phyloP scores from a whole-genome alignment of 306 rosid species.

The Cucumis melo region DNA sequence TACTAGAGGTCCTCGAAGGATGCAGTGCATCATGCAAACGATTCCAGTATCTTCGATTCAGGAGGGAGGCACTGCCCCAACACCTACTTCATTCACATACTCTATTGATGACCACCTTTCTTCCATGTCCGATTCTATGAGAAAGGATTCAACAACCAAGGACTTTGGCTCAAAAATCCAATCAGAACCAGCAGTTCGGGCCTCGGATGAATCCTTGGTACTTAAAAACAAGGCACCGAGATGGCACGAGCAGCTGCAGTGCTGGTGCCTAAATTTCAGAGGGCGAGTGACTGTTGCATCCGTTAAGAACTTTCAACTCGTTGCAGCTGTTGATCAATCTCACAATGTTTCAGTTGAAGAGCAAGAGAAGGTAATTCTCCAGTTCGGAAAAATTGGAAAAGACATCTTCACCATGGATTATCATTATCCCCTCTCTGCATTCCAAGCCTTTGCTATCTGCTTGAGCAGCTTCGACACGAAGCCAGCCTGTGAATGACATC shows the following conservation, averaged over 20 bases:
- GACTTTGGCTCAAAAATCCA: constrained; percentile 25
- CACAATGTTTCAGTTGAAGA: constrained; percentile 54
- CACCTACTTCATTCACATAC: constrained; percentile 43
- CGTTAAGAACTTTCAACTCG: constrained; percentile 85
- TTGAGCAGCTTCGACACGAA: constrained; percentile 89
- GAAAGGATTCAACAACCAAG: constrained; percentile 22
- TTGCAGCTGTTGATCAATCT: constrained; percentile 53
- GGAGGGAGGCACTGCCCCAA: constrained; percentile 54
- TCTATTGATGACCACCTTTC: constrained; percentile 30
- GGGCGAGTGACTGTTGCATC: constrained; percentile 91
- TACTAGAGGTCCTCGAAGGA: constrained; percentile 64
- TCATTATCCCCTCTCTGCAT: constrained; percentile 76
- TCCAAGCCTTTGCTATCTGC: constrained; percentile 86
- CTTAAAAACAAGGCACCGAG: constrained; percentile 76
- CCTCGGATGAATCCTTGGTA: constrained; percentile 25
- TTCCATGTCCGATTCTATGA: constrained; percentile 21
- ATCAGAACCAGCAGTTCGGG: constrained; percentile 16
- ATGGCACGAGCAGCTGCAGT: constrained; percentile 92
- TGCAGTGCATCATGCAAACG: constrained; percentile 55
- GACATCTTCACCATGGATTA: constrained; percentile 92
- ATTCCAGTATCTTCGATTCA: constrained; percentile 57
- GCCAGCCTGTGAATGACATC: constrained; percentile 60
- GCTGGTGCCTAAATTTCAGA: constrained; percentile 86
- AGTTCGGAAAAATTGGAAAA: constrained; percentile 82
- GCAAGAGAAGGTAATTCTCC: constrained; percentile 70